Evolutionary conservation across 2,329 filamentous ascomycete genomes (phyloP), one percentile per base, ranked within the genome.

Genomic region (Uncinocarpus reesii): DNA sequence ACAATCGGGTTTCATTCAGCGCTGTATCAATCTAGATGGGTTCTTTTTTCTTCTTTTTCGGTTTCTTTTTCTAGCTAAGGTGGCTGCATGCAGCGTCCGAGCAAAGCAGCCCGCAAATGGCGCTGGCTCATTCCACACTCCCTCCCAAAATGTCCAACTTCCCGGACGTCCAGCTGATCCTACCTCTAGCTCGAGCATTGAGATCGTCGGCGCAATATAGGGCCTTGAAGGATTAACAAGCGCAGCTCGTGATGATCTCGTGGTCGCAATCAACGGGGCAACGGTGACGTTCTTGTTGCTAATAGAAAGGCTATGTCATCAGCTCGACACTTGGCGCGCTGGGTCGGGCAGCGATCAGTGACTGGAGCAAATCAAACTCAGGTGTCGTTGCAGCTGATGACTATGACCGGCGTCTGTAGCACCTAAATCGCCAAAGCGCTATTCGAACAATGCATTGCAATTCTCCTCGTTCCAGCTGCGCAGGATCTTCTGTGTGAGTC

Each of bases 401-500:
- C 29, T 24, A 36, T 35, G 18, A n/a, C 29, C 42, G 20, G 32
- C 15, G n/a, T 36, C 20, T 16, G 29, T 21, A 34, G 41, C 28
- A 43, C 20, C 32, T 32, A 23, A 13, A 3, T 24, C n/a, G 34
- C 10, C 8, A 23, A 31, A 23, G 18, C 35, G 16, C 28, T 11
- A 13, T 40, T 32, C 16, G 35, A 34, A 47, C 24, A 40, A 23
- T 24, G n/a, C 23, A 11, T 15, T 40, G 44, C 24, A 16, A 40
- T 40, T 7, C 5, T 24, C n/a, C 16, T 36, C 29, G 42, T 34
- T 28, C 42, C 13, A 31, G 26, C 26, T 42, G 32, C 24, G 37
- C 8, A 26, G 26, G 45, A 51, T 44, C 34, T 28, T 49, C 15
- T 34, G 41, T 31, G 23, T 36, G 48, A n/a, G 49, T 48, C 47